phyloP scores from a whole-genome alignment of 768 basidiomycete genomes.

The Tulasnella sp. region DNA sequence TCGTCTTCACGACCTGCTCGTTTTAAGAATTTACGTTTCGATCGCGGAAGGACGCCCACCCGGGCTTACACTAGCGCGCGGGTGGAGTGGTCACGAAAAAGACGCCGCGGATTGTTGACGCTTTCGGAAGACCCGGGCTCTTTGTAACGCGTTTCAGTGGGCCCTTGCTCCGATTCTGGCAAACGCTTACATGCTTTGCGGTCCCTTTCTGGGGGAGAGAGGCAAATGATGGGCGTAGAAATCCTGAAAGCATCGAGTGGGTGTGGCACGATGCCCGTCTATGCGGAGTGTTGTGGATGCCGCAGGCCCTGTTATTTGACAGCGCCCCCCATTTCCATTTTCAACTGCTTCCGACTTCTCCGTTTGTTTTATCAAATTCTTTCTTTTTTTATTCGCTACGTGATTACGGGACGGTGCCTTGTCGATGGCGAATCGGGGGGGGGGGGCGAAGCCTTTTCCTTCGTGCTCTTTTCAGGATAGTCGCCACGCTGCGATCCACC shows the following conservation, averaged over 20 bases:
- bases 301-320: not conserved
- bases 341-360: not conserved
- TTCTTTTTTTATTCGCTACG: not conserved
- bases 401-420: not conserved
- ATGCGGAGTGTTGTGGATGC: not conserved
- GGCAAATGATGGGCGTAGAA: not conserved
- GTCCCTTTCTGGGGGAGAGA: not conserved
- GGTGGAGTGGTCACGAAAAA: not conserved
- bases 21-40: not conserved
- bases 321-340: not conserved
- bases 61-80: not conserved
- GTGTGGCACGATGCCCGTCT: not conserved
- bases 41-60: not conserved
- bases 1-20: not conserved
- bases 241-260: not conserved
- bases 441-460: not conserved
- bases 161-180: not conserved
- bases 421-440: not conserved
- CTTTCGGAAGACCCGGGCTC: conserved; percentile 8
- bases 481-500: no score
- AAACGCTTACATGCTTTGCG: not conserved
- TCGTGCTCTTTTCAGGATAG: not conserved
- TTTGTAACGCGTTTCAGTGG: not conserved
- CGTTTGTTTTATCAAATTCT: not conserved
- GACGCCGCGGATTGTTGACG: conserved; percentile 4